Percentiles rank a stretch among this genome's conserved stretches.
These are phyloP conservation scores for Candida pini DNA, from an alignment of 805 yeast genomes.

Conservation along the genomic window DNA sequence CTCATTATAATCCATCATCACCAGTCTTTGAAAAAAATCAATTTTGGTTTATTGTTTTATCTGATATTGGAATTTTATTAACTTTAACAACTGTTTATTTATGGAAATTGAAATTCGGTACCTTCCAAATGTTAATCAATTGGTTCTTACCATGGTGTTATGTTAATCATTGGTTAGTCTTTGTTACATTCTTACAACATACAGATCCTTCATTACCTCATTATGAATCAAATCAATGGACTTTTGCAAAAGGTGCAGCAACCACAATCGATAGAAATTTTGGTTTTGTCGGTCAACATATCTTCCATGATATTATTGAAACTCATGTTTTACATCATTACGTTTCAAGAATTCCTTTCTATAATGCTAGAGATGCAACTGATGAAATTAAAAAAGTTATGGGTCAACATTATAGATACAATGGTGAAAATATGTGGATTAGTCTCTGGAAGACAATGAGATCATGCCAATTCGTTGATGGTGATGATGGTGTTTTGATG, in stretches of 20 bases:
- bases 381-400: slow-evolving; percentile 46
- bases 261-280: slow-evolving; percentile 59
- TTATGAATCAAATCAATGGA: slow-evolving; percentile 52
- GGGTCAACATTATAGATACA: slow-evolving; percentile 45
- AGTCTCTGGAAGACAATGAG: slow-evolving; percentile 55
- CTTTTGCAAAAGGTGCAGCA: slow-evolving; percentile 62
- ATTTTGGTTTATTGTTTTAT: slow-evolving; percentile 48
- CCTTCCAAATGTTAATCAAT: slow-evolving; percentile 44
- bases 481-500: slow-evolving; percentile 60
- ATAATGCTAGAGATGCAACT: slow-evolving; percentile 49
- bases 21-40: slow-evolving; percentile 51
- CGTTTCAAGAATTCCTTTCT: slow-evolving; percentile 50
- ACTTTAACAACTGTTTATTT: slow-evolving; percentile 42
- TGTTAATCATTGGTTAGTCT: slow-evolving; percentile 63
- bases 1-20: slow-evolving; percentile 51
- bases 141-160: slow-evolving; percentile 56
- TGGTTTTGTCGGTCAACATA: slow-evolving; percentile 52
- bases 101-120: slow-evolving; percentile 45
- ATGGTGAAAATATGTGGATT: slow-evolving; percentile 52
- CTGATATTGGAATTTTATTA: slow-evolving; percentile 49
- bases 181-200: slow-evolving; percentile 58
- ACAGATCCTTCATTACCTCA: slow-evolving; percentile 57
- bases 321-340: slow-evolving; percentile 55
- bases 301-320: slow-evolving; percentile 55
- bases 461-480: slow-evolving; percentile 68